Conservation (phyloP, 805 yeast genomes). For the Zygosaccharomyces siamensis region DNA sequence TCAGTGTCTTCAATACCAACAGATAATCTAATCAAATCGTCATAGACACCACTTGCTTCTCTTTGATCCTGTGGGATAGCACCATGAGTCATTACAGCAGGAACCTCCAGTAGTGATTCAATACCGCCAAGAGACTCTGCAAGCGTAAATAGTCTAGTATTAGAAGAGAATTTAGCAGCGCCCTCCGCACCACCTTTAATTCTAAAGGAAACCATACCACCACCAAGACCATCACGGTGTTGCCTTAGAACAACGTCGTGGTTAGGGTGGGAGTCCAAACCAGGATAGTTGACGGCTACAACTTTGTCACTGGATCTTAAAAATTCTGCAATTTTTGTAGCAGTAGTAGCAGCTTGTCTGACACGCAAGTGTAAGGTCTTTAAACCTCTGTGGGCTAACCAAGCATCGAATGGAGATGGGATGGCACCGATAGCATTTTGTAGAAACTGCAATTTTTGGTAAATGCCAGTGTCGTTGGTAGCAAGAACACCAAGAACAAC, state of each 20-base stretch:
- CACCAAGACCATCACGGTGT: conserved; percentile 82
- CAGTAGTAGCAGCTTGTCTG: conserved; percentile 60
- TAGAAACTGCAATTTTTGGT: conserved; percentile 64
- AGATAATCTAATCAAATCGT: conserved; percentile 74
- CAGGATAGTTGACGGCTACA: conserved; percentile 75
- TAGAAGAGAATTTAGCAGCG: conserved; percentile 67
- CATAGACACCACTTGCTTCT: conserved; percentile 75
- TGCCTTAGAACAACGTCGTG: conserved; percentile 62
- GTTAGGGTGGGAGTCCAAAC: conserved; percentile 60
- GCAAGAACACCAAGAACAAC: conserved; percentile 84
- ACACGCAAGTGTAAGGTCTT: conserved; percentile 81
- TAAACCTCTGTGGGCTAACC: conserved; percentile 90
- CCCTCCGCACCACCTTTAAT: conserved; percentile 75
- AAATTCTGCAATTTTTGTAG: conserved; percentile 64
- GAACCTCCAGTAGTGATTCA: conserved; percentile 80
- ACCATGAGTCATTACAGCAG: conserved; percentile 89
- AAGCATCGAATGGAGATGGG: conserved; percentile 85
- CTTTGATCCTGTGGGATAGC: conserved; percentile 78
- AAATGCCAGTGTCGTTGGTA: conserved; percentile 55
- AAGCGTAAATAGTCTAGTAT: conserved; percentile 72
- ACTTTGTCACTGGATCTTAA: conserved; percentile 49
- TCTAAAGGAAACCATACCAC: conserved; percentile 89
- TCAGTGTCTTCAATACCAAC: conserved; percentile 84
- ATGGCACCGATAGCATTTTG: conserved; percentile 87
- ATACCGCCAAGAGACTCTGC: conserved; percentile 92